A percentile compares a stretch with the other conserved stretches of the same genome.
Conservation (phyloP, 495 filamentous ascomycete genomes). For the Aspergillus saccharolyticus region DNA sequence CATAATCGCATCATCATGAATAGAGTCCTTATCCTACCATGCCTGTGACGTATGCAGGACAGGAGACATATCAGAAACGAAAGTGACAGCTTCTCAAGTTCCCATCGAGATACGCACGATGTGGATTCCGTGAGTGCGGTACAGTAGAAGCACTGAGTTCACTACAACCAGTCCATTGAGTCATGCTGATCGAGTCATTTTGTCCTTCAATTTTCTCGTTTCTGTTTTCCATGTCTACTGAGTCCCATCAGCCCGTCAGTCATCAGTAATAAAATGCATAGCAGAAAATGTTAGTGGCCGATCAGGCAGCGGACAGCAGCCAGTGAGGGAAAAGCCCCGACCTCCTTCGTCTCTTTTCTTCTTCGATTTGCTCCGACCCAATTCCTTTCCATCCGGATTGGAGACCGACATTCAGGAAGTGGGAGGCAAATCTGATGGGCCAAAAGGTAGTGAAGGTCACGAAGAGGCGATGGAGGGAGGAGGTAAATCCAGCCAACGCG, state of each 20-base stretch:
- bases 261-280: neutral
- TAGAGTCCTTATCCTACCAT: neutral
- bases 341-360: conserved; percentile 8
- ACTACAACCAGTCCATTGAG: neutral
- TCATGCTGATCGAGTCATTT: neutral
- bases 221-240: neutral
- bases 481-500: too few species aligned
- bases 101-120: too few species aligned
- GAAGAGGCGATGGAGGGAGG: too few species aligned
- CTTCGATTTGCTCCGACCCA: conserved; percentile 3
- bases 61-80: neutral
- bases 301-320: conserved; percentile 18
- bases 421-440: neutral
- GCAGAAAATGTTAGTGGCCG: conserved; percentile 11
- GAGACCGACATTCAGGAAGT: neutral
- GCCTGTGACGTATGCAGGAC: conserved; percentile 1
- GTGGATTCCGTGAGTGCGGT: too few species aligned
- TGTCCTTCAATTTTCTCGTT: neutral
- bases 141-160: too few species aligned
- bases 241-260: neutral
- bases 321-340: conserved; percentile 12
- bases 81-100: neutral
- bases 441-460: neutral
- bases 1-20: neutral
- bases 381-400: neutral